Evolutionary conservation across 345 rosid genomes (phyloP).

Genomic region (Linum lewisii): DNA sequence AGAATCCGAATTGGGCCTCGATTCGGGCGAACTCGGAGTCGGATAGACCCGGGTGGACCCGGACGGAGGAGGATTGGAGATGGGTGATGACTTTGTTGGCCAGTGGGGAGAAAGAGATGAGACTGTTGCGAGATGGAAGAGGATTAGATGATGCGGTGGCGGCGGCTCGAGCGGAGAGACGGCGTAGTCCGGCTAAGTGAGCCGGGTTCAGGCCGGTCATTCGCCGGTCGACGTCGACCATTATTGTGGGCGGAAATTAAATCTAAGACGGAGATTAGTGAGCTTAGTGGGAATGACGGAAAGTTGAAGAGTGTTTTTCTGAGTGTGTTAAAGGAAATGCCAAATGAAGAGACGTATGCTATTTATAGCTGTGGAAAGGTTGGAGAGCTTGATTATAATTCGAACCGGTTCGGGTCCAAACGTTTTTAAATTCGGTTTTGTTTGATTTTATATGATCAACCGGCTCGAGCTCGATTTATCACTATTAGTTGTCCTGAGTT

Average conservation of each 20-base stretch:
- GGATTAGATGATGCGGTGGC: constrained; percentile 62
- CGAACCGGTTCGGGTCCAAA: no score
- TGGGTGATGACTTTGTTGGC: constrained; percentile 73
- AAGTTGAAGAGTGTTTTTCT: neutral
- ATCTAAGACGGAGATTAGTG: neutral
- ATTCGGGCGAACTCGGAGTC: constrained; percentile 80
- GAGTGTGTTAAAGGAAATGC: neutral
- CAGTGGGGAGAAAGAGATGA: constrained; percentile 56
- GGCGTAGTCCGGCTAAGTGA: constrained; percentile 86
- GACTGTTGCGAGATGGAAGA: constrained; percentile 49
- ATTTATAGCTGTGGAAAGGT: constrained; percentile 31
- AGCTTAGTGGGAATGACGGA: neutral
- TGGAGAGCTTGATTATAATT: constrained; percentile 18
- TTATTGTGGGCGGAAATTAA: constrained; percentile 8
- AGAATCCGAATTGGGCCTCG: constrained; percentile 85
- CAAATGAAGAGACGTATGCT: neutral
- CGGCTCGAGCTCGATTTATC: no score
- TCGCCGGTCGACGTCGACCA: constrained; percentile 99
- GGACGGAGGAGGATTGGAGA: constrained; percentile 54
- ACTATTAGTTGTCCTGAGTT: no score
- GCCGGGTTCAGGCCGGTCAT: constrained; percentile 83
- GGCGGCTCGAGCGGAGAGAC: constrained; percentile 87
- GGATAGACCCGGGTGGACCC: constrained; percentile 70
- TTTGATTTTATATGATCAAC: no score
- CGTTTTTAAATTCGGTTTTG: no score